Evolutionary conservation across 2,329 filamentous ascomycete genomes (phyloP).

Genomic region (Xylaria sp.): DNA sequence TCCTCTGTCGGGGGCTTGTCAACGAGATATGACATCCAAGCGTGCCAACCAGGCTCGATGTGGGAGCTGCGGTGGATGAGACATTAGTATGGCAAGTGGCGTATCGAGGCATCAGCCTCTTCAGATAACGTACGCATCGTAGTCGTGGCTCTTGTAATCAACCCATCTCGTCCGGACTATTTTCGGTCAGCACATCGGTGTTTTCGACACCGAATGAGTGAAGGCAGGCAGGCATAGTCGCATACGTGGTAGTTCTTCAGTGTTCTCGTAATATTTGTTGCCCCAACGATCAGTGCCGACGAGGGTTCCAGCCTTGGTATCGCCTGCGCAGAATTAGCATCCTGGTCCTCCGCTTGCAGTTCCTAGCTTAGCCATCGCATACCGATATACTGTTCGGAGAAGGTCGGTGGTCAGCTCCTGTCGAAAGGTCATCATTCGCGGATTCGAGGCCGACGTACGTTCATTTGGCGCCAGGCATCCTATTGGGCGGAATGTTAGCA

Average conservation of each 20-base stretch:
- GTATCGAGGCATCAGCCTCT: neutral
- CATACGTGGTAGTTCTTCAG: constrained; percentile 90
- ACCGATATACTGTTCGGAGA: constrained; percentile 65
- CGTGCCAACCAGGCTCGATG: constrained; percentile 97
- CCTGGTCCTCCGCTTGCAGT: neutral
- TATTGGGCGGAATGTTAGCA: constrained; percentile 58
- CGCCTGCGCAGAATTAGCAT: constrained; percentile 67
- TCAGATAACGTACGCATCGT: constrained; percentile 70
- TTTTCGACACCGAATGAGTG: neutral
- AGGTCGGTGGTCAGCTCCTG: constrained; percentile 43
- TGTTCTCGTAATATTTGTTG: constrained; percentile 98
- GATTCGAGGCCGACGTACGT: constrained; percentile 69
- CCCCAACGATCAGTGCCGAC: constrained; percentile 89
- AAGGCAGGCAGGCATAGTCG: neutral
- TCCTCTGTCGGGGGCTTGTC: constrained; percentile 87
- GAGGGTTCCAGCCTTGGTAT: constrained; percentile 92
- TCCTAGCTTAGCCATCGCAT: constrained; percentile 38
- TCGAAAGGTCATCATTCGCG: constrained; percentile 41
- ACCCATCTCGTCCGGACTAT: constrained; percentile 96
- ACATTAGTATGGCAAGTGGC: constrained; percentile 29
- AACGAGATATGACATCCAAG: constrained; percentile 94
- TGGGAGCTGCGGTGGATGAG: constrained; percentile 66
- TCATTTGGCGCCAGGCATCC: constrained; percentile 93
- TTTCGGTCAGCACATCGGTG: constrained; percentile 28
- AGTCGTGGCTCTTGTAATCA: constrained; percentile 91